phyloP scores from a whole-genome alignment of 139 green algal species.

The Spirogloea muscicola region DNA sequence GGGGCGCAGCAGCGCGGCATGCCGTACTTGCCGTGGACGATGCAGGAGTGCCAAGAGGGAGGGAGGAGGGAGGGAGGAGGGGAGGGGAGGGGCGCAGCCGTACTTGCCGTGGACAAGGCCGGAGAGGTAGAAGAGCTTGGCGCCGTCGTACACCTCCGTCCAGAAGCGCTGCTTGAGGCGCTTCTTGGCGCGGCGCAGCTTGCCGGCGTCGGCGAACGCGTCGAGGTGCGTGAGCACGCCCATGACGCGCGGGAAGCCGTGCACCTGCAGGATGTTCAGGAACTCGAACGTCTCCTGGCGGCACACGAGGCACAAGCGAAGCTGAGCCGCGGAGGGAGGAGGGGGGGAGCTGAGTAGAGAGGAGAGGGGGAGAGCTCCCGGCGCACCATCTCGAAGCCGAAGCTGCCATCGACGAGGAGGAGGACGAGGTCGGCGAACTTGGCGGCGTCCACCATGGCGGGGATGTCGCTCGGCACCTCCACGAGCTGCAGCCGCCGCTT shows the following conservation, averaged over 20 bases:
- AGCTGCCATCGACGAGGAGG: slow-evolving; percentile 87
- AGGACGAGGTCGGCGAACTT: slow-evolving; percentile 97
- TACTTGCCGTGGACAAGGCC: slow-evolving; percentile 55
- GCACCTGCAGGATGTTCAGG: slow-evolving; percentile 84
- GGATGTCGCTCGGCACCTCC: slow-evolving; percentile 84
- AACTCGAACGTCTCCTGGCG: slow-evolving; percentile 98
- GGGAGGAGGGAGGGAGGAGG: slow-evolving; percentile 11
- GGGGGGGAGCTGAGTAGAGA: too few relatives aligned
- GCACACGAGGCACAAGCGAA: background rate
- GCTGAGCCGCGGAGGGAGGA: background rate
- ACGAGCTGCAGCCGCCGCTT: slow-evolving; percentile 87
- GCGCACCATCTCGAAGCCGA: slow-evolving; percentile 97
- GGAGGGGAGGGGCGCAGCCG: slow-evolving; percentile 1
- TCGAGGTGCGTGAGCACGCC: slow-evolving; percentile 98
- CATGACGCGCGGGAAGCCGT: slow-evolving; percentile 97
- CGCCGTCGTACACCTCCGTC: slow-evolving; percentile 95
- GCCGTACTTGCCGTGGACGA: too few relatives aligned
- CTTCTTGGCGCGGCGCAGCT: slow-evolving; percentile 93
- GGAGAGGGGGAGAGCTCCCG: background rate
- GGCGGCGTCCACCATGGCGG: slow-evolving; percentile 86
- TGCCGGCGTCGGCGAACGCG: slow-evolving; percentile 75
- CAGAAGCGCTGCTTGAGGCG: slow-evolving; percentile 90
- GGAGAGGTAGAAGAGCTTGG: slow-evolving; percentile 95
- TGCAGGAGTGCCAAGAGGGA: slow-evolving; percentile 5
- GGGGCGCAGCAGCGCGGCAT: background rate